Base-by-base conservation (phyloP, 2,329 filamentous ascomycete species). In the Davidsoniella eucalypti region DNA sequence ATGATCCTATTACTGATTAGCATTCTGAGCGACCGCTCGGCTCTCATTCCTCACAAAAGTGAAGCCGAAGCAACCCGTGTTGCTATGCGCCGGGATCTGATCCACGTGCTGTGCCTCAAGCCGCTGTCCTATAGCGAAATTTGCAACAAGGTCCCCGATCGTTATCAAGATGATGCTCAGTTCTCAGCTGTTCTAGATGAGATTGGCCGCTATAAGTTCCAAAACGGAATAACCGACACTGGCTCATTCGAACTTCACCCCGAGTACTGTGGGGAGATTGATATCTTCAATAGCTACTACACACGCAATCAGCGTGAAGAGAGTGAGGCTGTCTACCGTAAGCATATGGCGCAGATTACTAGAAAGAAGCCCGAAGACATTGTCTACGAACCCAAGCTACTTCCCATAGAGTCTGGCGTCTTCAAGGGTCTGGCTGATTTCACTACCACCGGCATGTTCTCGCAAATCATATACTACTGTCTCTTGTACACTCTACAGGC, bases 241-340 rank as follows among this genome's bases (percentile, higher is more conserved):
- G 92, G 93, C 52, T 94, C 86, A 0, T 98, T 98, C 59, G 87
- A 95, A 63, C 69, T 98, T 47, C 92, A 88, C 61, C 78, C 84
- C 4, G 78, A 94, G 54, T 92, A 82, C 58, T 75, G 95, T 38
- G 84, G 90, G 57, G 76, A 93, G 44, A 79, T 98, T 47, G 93
- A 98, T 61, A 92, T 93, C 1, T 98, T 95, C 62, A 92, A 88
- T 59, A 84, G 88, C 5, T 87, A 96, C 61, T 98, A 94, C 64
- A 93, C 81, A 59, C 94, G 94, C 61, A 98, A 98, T 59, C 90
- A 96, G 63, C 78, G 92, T 47, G 92, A 98, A 61, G 92, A 98
- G 63, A 87, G 90, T 0, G 92, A 98, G 64, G 80, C 77, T 57
- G 83, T 87, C 2, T 95, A 92, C 67, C 87, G 83, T 58, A 82